Evolutionary conservation across 2,329 filamentous ascomycete species (phyloP), one percentile per base, ranked within the genome.

Genomic region (Trichoderma sp.): DNA sequence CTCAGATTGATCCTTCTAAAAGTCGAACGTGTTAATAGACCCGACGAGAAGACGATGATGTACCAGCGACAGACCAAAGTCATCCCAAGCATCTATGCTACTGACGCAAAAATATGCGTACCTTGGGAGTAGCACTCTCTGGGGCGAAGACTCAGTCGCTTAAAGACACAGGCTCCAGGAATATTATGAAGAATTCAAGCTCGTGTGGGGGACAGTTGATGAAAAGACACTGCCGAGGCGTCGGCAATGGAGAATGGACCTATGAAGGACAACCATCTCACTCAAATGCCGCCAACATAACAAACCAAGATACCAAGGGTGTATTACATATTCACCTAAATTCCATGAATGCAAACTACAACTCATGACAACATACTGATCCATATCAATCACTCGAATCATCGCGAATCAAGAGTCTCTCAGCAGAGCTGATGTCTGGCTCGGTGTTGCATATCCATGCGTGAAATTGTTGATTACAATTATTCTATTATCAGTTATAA

Each of bases 401-500:
- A 26, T 15, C 28, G 15, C 28, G 28, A 51, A 32, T 36, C 28
- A 56, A 67, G 24, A 62, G 8, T 43, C 39, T 36, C 36, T 18
- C 36, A 51, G 28, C 57, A 62, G 26, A 36, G 28, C n/a, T 32
- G 24, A 26, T 56, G 18, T 18, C 18, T 43, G 3, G 24, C 18
- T 57, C 12, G 12, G 18, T 21, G 47, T 71, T 71, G 60, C 62
- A 63, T 57, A 14, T 12, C 11, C n/a, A 30, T 58, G 39, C 30
- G 58, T 68, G 64, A 72, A 69, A 60, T 68, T 72, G 63, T n/a
- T 15, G 34, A 72, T 72, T 72, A 72, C 24, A 72, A 72, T 72
- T 72, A 72, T 32, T 72, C 43, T 65, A 68, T 72, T 68, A 47
- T 43, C 32, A 65, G 58, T 53, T 71, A 43, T 43, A 24, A 65